Evolutionary conservation across 2,329 filamentous ascomycete genomes (phyloP).

Genomic region (Boeremia exigua): DNA sequence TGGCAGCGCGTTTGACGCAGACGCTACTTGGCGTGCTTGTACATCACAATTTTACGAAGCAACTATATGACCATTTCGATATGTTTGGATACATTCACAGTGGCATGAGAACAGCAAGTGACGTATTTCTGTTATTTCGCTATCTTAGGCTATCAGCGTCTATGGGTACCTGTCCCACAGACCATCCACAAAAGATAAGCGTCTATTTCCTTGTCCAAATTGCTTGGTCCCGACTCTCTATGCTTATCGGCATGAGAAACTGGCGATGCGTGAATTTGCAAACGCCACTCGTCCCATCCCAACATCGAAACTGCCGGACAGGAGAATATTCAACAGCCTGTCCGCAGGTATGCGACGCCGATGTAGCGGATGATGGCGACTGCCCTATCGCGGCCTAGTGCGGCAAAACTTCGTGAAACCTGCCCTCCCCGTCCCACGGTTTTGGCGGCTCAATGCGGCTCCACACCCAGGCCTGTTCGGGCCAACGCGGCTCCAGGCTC

Average conservation of each 20-base stretch:
- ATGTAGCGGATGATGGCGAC: slow-evolving; percentile 3
- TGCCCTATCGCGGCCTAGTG: slow-evolving; percentile 4
- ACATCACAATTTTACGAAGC: slow-evolving; percentile 3
- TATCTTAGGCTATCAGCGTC: slow-evolving; percentile 5
- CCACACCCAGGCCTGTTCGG: slow-evolving; percentile 10
- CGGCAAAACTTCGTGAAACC: slow-evolving; percentile 15
- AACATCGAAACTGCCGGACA: neutral
- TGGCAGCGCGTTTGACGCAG: neutral
- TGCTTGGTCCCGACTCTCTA: slow-evolving; percentile 1
- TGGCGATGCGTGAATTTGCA: neutral
- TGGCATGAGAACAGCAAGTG: neutral
- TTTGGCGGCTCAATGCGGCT: slow-evolving; percentile 18
- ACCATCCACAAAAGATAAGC: slow-evolving; percentile 20
- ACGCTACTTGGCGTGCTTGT: slow-evolving; percentile 4
- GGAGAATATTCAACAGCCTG: slow-evolving; percentile 3
- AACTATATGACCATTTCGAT: neutral
- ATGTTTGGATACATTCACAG: neutral
- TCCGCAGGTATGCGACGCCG: slow-evolving; percentile 1
- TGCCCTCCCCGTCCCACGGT: neutral
- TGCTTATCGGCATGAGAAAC: slow-evolving; percentile 3
- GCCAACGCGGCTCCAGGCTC: slow-evolving; percentile 16
- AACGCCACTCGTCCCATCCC: neutral
- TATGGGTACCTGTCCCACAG: slow-evolving; percentile 12
- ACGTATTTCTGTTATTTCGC: slow-evolving; percentile 11
- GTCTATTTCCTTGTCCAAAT: slow-evolving; percentile 12